A percentile compares a stretch with the other conserved stretches of the same genome.
phyloP scores from a whole-genome alignment of 1,139 yeast genomes.

The Pichia sp. region DNA sequence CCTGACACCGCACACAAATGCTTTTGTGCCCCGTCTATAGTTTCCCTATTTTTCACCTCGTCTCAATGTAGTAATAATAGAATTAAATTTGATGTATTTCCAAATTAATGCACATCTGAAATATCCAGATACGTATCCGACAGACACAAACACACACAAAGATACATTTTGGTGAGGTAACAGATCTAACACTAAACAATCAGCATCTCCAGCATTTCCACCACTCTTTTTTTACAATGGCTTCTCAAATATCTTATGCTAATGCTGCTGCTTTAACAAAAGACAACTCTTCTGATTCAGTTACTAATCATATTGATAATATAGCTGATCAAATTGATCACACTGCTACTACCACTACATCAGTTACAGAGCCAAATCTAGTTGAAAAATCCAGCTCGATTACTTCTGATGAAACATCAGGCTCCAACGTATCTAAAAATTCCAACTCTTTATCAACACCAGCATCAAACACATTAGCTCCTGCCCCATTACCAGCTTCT shows the following conservation, averaged over 20 bases:
- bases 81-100: no score
- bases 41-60: background rate
- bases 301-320: background rate
- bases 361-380: no score
- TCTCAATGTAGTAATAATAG: background rate
- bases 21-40: background rate
- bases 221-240: background rate
- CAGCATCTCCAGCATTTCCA: background rate
- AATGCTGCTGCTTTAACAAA: constrained; percentile 26
- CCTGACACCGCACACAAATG: background rate
- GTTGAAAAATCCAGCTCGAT: no score
- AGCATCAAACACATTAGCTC: constrained; percentile 33
- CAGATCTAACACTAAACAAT: no score
- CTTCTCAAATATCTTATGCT: constrained; percentile 25
- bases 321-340: background rate
- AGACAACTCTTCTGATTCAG: constrained; percentile 6
- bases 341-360: background rate
- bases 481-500: constrained; percentile 70
- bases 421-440: background rate
- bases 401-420: background rate
- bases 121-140: no score
- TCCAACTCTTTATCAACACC: background rate
- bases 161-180: no score
- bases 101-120: no score
- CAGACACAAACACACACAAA: no score